Percentiles rank a stretch among this genome's conserved stretches.
Conservation (phyloP, 257 asterid genomes). For the Parsonsia alboflavescens region DNA sequence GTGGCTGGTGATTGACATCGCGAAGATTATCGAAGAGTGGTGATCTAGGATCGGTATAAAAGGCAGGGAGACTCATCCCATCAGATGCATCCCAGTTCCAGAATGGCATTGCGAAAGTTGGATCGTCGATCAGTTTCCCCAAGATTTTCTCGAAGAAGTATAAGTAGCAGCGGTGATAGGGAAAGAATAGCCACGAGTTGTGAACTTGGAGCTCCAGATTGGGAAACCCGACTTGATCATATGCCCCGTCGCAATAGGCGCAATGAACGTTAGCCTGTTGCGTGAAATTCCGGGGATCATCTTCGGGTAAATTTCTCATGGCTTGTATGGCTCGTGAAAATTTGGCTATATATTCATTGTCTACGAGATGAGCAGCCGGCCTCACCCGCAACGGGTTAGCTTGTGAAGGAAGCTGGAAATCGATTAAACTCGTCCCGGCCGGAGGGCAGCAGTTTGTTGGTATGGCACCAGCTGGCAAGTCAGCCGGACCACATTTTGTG, state of each 20-base stretch:
- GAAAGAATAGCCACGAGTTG: constrained; percentile 68
- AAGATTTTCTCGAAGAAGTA: constrained; percentile 69
- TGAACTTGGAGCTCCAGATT: constrained; percentile 76
- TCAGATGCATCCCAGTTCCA: constrained; percentile 78
- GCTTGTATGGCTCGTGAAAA: constrained; percentile 50
- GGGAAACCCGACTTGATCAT: constrained; percentile 73
- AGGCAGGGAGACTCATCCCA: constrained; percentile 56
- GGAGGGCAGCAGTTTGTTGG: constrained; percentile 83
- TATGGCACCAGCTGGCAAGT: constrained; percentile 52
- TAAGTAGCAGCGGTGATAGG: constrained; percentile 62
- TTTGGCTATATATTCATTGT: constrained; percentile 45
- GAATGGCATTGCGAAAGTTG: constrained; percentile 63
- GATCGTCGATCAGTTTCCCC: constrained; percentile 61
- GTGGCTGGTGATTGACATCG: constrained; percentile 62
- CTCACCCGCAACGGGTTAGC: constrained; percentile 41
- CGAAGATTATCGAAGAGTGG: constrained; percentile 54
- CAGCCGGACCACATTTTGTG: constrained; percentile 70
- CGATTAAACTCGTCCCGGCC: constrained; percentile 23
- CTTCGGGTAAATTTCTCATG: constrained; percentile 73
- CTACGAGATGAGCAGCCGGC: constrained; percentile 69
- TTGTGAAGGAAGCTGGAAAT: constrained; percentile 46
- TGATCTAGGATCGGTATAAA: constrained; percentile 44
- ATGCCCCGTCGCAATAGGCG: constrained; percentile 84
- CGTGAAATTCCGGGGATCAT: constrained; percentile 74
- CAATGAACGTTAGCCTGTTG: constrained; percentile 82